Base-by-base conservation (phyloP, 805 yeast species). In the Cyberlindnera euphorbiae region DNA sequence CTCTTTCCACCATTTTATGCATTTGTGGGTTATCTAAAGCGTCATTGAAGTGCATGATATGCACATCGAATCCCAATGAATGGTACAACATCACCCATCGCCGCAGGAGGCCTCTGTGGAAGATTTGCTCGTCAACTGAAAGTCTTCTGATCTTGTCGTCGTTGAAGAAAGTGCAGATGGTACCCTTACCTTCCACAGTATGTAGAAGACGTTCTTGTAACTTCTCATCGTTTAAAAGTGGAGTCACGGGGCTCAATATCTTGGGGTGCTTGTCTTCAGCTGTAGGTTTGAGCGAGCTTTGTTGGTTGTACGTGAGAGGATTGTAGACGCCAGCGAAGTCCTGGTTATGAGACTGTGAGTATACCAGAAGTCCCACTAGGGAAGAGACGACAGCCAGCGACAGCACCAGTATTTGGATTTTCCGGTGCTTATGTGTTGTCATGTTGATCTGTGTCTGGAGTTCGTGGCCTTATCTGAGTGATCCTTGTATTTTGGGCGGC, bases 231-330 rank as follows among this genome's bases (percentile, higher is more conserved):
- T 26, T 25, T 22, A 42, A 31, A 4, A 46, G 22, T 12, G 39
- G 41, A 1, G 26, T 27, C 11, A 32, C 36, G 2, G 42, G 38
- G 27, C 25, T 17, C 10, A 33, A 32, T 1, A 44, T 14, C 4
- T 19, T n/a, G 12, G 26, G 21, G 21, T 30, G 23, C 24, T 35
- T 26, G 29, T 36, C 39, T 13, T 34, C 76, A 62, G 42, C 85
- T 65, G 54, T 82, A 78, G 42, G 73, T 71, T 57, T 84, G 84
- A 28, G 30, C 16, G n/a, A 51, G 76, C 60, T 30, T 74, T 70
- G 71, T 85, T 86, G 53, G 87, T 89, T 12, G 35, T 40, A 46
- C 1, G 42, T 35, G 14, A 39, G 32, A 7, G 50, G 46, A 88
- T 88, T 49, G 87, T 69, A 11, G 38, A 89, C 87, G 41, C 36